Evolutionary conservation across 805 yeast species (phyloP).

Genomic region (Wickerhamomyces bovis): DNA sequence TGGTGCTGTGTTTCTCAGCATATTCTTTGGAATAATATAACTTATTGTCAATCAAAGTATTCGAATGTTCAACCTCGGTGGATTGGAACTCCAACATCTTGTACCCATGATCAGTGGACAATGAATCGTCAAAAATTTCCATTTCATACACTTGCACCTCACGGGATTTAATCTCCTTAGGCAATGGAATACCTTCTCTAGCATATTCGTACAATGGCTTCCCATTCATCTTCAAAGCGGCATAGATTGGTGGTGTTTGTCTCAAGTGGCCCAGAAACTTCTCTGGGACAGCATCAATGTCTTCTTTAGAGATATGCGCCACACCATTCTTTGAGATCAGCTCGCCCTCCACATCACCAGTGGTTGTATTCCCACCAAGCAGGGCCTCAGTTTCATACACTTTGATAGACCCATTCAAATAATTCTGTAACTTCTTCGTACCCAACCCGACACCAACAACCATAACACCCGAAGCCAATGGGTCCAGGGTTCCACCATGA

Average conservation of each 20-base stretch:
- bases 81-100: conserved; percentile 43
- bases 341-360: conserved; percentile 91
- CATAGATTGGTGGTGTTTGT: conserved; percentile 93
- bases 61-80: conserved; percentile 29
- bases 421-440: conserved; percentile 71
- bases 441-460: conserved; percentile 92
- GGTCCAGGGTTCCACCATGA: conserved; percentile 97
- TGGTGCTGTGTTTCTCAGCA: conserved; percentile 36
- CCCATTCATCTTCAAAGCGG: conserved; percentile 93
- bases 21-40: conserved; percentile 56
- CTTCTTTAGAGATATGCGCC: conserved; percentile 49
- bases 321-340: conserved; percentile 53
- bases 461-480: conserved; percentile 89
- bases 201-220: conserved; percentile 94
- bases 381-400: conserved; percentile 80
- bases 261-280: conserved; percentile 75
- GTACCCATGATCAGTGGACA: conserved; percentile 53
- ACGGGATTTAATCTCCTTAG: conserved; percentile 74
- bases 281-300: conserved; percentile 41
- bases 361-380: conserved; percentile 85
- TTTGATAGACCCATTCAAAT: conserved; percentile 69
- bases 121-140: conserved; percentile 45
- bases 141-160: conserved; percentile 56
- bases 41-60: conserved; percentile 51
- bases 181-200: conserved; percentile 77